Evolutionary conservation across 495 filamentous ascomycete genomes (phyloP), one percentile per base, ranked within the genome.

Genomic region (Aspergillus asperescens): DNA sequence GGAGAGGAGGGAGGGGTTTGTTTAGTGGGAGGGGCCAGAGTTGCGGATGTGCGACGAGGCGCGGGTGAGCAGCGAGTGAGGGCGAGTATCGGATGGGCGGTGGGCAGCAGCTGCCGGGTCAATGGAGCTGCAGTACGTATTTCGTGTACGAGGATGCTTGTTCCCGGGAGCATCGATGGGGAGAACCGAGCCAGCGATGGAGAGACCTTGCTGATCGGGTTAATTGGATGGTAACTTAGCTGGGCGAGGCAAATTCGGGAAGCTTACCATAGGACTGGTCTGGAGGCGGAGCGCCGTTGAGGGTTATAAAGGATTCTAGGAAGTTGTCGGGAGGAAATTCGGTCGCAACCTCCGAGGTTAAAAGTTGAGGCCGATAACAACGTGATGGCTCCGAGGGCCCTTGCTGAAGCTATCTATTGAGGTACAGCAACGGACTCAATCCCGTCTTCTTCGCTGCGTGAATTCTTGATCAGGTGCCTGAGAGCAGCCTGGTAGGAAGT

Each of bases 11-110:
- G 67, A 65, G 70, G 58, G 68, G 68, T 63, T 61, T 62, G 55
- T 57, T 56, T 71, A 60, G 72, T 69, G 68, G 69, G 69, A 69
- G 69, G 69, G 64, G 67, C 68, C 68, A 70, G 55, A 50, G 61
- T 66, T 65, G 63, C 65, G 57, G 69, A 69, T 67, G 69, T 69
- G 67, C 67, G 69, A 58, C 54, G 38, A 51, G 38, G 57, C 56
- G 68, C 65, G 58, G 56, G 42, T 42, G 37, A 58, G 41, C 50
- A 57, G 57, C 54, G 51, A 64, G 51, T 54, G 47, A 56, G 58
- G 53, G 56, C 51, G 48, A 58, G 31, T n/a, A 53, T 59, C 58
- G 65, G 62, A 60, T 43, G 65, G 65, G 66, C 70, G 68, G 69
- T 71, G 69, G 69, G 63, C 60, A 68, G 61, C 48, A 51, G 28